Base-by-base conservation (phyloP, 192 early-diverging fungal genomes). In the Funneliformis mosseae region DNA sequence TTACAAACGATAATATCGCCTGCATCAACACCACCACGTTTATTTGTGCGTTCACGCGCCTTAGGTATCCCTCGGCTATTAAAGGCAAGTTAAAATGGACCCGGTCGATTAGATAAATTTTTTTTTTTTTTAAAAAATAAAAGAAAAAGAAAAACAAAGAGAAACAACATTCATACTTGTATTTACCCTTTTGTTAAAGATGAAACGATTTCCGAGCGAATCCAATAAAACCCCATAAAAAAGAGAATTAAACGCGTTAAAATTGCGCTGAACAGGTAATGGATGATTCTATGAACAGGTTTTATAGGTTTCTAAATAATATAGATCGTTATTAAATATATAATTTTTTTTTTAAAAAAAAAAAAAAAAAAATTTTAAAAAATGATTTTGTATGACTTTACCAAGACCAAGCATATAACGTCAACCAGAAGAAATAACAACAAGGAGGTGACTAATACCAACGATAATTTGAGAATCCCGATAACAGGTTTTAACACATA, bases 1-100 rank as follows among this genome's bases (percentile, higher is more conserved):
- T 97, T 97, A 75, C 92, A 83, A 25, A 96, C 82, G 46, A 97
- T 93, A 8, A 97, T 71, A 81, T 96, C 92, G 75, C 95, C 95
- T 61, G 89, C 85, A 23, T 79, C 67, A 8, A 90, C 77, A 8
- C 72, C 38, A 27, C 27, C 72, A 33, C 33, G 33, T 62, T 68
- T 75, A 71, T 21, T 72, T 60, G 69, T 68, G 61, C 64, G 14
- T 14, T 91, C 74, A 23, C 62, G 59, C 50, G 76, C 78, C 75
- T 70, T 83, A 27, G 80, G 46, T 38, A 64, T 62, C 12, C 60
- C 67, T 16, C 85, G 82, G 67, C 85, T 85, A 42, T n/a, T 38
- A 25, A 59, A 25, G 0, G 28, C 3, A 41, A 59, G 8, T 10
- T 68, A 38, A 59, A 46, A 69, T 66, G 10, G 10, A 10, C 4